A percentile compares a stretch with the other conserved stretches of the same genome.
Evolutionary conservation across 2,329 filamentous ascomycete genomes (phyloP).

Genomic region (Penicillium sp.): DNA sequence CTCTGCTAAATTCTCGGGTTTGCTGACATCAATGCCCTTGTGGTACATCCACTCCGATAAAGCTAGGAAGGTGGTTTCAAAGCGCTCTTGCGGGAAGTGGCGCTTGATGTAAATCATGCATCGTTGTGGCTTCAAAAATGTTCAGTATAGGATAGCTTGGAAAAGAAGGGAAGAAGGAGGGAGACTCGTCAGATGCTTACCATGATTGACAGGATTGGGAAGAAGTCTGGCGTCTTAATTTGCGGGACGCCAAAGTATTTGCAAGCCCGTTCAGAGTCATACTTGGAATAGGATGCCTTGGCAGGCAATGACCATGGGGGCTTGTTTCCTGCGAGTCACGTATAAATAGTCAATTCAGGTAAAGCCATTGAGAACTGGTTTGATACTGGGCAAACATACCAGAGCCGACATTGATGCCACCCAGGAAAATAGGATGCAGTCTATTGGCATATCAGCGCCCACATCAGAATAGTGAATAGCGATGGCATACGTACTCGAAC

Average conservation of each 20-base stretch:
- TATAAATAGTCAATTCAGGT: neutral
- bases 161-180: slow-evolving; percentile 34
- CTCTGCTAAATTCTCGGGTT: slow-evolving; percentile 57
- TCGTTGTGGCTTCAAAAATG: slow-evolving; percentile 60
- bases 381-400: slow-evolving; percentile 46
- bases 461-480: too few relatives aligned
- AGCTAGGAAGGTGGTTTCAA: slow-evolving; percentile 58
- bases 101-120: slow-evolving; percentile 68
- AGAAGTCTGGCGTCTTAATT: slow-evolving; percentile 49
- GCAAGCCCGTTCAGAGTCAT: slow-evolving; percentile 55
- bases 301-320: slow-evolving; percentile 73
- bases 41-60: slow-evolving; percentile 68
- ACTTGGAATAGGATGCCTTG: slow-evolving; percentile 64
- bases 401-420: slow-evolving; percentile 64
- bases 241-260: slow-evolving; percentile 53
- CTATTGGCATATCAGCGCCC: slow-evolving; percentile 46
- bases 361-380: neutral
- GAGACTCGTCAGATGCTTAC: slow-evolving; percentile 41
- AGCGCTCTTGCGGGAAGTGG: slow-evolving; percentile 54
- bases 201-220: slow-evolving; percentile 59
- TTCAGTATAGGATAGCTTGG: neutral
- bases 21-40: slow-evolving; percentile 61
- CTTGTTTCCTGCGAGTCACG: slow-evolving; percentile 61
- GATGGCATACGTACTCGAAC: slow-evolving; percentile 63
- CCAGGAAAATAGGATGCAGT: slow-evolving; percentile 72